phyloP scores from a whole-genome alignment of 1,139 yeast genomes.

The Nakaseomyces sp. region DNA sequence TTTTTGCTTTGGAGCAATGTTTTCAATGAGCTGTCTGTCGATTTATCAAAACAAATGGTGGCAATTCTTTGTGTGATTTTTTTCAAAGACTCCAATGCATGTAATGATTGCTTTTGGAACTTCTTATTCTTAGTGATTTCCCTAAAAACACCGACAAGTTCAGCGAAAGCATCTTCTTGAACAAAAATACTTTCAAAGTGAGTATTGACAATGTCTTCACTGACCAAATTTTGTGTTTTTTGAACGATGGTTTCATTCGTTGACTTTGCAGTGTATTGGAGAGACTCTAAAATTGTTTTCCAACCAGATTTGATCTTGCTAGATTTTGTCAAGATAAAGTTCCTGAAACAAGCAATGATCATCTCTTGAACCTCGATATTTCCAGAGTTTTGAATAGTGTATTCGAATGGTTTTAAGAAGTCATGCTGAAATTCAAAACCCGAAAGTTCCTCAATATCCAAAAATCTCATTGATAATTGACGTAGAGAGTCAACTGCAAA shows the following conservation, averaged over 20 bases:
- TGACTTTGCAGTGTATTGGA: constrained; percentile 36
- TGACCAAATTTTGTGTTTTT: constrained; percentile 56
- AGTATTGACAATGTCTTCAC: constrained; percentile 48
- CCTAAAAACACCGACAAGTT: constrained; percentile 67
- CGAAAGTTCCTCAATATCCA: constrained; percentile 86
- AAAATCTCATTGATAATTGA: constrained; percentile 84
- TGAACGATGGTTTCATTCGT: constrained; percentile 47
- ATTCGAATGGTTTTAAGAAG: constrained; percentile 83
- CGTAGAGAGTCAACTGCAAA: constrained; percentile 92
- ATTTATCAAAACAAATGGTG: constrained; percentile 36
- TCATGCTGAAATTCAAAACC: constrained; percentile 95
- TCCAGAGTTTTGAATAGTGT: constrained; percentile 59
- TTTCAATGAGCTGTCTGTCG: constrained; percentile 42
- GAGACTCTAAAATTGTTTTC: constrained; percentile 78
- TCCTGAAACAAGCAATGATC: constrained; percentile 83
- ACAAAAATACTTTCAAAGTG: constrained; percentile 54
- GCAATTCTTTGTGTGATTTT: constrained; percentile 55
- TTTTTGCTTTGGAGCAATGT: constrained; percentile 32
- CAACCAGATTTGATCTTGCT: constrained; percentile 83
- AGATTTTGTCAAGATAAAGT: constrained; percentile 74
- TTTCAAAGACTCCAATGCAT: constrained; percentile 69
- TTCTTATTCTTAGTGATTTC: constrained; percentile 76
- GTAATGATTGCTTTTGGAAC: constrained; percentile 73
- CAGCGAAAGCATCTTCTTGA: constrained; percentile 65
- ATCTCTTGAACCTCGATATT: constrained; percentile 72